Percentiles rank a stretch among this genome's conserved stretches.
Evolutionary conservation across 371 early-diverging fungal genomes (phyloP).

Genomic region (Mucor lusitanicus): DNA sequence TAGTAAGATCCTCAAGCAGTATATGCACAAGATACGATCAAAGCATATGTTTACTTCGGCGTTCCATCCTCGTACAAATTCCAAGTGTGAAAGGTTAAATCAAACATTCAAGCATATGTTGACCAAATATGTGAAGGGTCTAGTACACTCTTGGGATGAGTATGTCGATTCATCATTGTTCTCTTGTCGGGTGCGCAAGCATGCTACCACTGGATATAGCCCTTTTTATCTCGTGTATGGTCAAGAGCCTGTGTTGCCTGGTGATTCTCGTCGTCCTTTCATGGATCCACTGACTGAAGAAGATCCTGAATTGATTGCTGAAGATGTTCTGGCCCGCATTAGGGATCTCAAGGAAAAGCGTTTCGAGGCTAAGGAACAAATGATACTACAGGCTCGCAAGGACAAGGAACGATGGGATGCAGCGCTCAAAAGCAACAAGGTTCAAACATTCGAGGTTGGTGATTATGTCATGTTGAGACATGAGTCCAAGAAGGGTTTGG

Average conservation of each 20-base stretch:
- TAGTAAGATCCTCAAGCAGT: neutral
- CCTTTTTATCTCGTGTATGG: constrained; percentile 24
- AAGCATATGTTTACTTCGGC: constrained; percentile 18
- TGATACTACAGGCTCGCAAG: neutral
- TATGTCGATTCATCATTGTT: constrained; percentile 12
- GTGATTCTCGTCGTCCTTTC: constrained; percentile 12
- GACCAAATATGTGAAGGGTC: constrained; percentile 7
- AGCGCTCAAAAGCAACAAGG: neutral
- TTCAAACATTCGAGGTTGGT: neutral
- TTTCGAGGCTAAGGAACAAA: neutral
- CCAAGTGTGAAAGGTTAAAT: constrained; percentile 18
- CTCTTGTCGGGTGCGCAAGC: constrained; percentile 6
- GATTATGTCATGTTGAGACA: constrained; percentile 2
- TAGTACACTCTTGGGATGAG: constrained; percentile 11
- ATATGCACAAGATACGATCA: neutral
- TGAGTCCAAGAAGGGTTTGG: constrained; percentile 6
- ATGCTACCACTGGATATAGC: constrained; percentile 8
- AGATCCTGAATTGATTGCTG: neutral
- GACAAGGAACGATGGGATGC: constrained; percentile 27
- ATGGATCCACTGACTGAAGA: neutral
- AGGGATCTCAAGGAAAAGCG: neutral
- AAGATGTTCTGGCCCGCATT: neutral
- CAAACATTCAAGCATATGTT: constrained; percentile 12
- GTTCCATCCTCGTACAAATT: constrained; percentile 23
- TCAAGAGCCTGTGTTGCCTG: constrained; percentile 17